A percentile compares a stretch with the other conserved stretches of the same genome.
These are phyloP conservation scores for Umbilicus rupestris DNA, from an alignment of 164 flowering plant genomes.

Conservation along the genomic window DNA sequence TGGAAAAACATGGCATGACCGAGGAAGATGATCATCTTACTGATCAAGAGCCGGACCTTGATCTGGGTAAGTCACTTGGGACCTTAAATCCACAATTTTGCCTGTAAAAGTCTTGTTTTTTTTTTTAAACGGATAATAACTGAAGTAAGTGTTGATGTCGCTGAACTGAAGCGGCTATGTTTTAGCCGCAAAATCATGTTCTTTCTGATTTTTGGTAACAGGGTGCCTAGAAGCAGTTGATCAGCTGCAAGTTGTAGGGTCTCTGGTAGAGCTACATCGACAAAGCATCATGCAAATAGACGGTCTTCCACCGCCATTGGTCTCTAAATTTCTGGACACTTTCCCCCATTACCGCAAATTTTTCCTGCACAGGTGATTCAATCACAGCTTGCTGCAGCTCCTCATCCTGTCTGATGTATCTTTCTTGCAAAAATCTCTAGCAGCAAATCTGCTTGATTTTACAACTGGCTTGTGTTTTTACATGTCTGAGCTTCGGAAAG, in stretches of 20 bases:
- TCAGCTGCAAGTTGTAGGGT: constrained; percentile 19
- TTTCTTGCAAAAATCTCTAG: too few species aligned
- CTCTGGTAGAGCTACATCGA: constrained; percentile 37
- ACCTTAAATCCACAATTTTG: too few species aligned
- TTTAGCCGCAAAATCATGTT: neutral
- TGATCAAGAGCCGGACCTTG: constrained; percentile 46
- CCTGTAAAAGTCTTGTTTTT: too few species aligned
- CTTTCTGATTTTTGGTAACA: constrained; percentile 15
- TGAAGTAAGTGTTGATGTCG: too few species aligned
- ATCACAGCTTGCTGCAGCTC: neutral
- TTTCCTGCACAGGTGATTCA: constrained; percentile 16
- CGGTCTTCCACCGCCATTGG: constrained; percentile 21
- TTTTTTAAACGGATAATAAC: too few species aligned
- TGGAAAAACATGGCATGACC: constrained; percentile 33
- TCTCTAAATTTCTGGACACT: constrained; percentile 26
- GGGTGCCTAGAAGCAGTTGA: constrained; percentile 50
- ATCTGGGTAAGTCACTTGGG: constrained; percentile 39
- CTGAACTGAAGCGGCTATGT: too few species aligned
- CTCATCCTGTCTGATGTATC: too few species aligned
- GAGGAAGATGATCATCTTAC: constrained; percentile 55
- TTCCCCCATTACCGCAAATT: constrained; percentile 34
- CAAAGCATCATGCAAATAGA: constrained; percentile 24
- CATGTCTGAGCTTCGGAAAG: too few species aligned
- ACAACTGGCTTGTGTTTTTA: too few species aligned
- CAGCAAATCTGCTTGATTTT: too few species aligned